Conservation (phyloP, 2,329 filamentous ascomycete genomes). For the Fusarium lateritium region DNA sequence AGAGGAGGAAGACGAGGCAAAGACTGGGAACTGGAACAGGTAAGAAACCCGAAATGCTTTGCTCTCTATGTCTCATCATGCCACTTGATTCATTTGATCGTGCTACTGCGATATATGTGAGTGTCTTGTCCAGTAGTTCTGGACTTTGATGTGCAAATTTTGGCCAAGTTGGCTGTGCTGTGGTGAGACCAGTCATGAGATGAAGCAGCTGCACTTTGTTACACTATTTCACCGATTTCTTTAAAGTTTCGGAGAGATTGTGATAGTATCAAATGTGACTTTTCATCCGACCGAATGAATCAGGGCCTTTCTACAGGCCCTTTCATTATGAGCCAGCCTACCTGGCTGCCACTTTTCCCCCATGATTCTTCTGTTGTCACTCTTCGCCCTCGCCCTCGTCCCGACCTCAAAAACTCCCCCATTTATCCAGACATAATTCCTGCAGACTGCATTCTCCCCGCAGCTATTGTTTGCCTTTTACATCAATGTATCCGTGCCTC, state of each 20-base stretch:
- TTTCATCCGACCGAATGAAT: background rate
- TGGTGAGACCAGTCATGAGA: constrained; percentile 6
- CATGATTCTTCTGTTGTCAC: constrained; percentile 21
- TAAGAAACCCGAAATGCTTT: constrained; percentile 58
- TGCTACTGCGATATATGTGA: background rate
- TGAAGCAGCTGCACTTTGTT: constrained; percentile 4
- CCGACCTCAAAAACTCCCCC: constrained; percentile 16
- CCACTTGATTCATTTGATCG: background rate
- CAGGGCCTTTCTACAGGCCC: constrained; percentile 6
- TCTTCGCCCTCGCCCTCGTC: constrained; percentile 11
- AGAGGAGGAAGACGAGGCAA: constrained; percentile 81
- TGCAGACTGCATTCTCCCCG: constrained; percentile 20
- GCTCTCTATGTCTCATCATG: background rate
- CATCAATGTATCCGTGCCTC: constrained; percentile 5
- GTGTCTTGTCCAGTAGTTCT: constrained; percentile 19
- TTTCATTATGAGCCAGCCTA: constrained; percentile 19
- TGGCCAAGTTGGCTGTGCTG: constrained; percentile 9
- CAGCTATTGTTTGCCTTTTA: constrained; percentile 13
- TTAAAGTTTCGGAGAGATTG: background rate
- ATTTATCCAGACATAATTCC: constrained; percentile 13
- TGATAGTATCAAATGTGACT: constrained; percentile 1
- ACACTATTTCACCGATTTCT: constrained; percentile 10
- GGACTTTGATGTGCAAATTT: constrained; percentile 10
- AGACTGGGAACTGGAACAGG: constrained; percentile 87
- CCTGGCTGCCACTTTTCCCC: constrained; percentile 15